Base-by-base conservation (phyloP, 345 rosid species). In the Populus deltoides region DNA sequence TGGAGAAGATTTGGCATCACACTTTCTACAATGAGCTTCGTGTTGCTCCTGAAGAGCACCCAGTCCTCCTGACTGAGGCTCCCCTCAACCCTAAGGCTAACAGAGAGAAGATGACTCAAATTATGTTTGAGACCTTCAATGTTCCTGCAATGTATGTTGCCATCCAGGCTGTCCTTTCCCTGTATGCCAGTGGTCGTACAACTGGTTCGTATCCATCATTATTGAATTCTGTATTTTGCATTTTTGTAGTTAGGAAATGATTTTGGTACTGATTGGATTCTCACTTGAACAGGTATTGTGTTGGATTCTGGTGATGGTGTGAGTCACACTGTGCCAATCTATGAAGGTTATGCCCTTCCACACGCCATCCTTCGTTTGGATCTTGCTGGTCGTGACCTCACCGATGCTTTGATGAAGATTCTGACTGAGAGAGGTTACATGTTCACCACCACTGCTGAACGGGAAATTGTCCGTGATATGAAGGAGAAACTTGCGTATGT, bases 401-500 rank as follows among this genome's bases (percentile, higher is more conserved):
- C 91, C 1, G 91, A 89, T 83, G 81, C 91, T 20, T 74, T 89
- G 81, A 89, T 89, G 90, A 89, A 89, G 85, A 89, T 89, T 75
- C 86, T 89, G 68, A 89, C 91, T 0, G 91, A 89, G 83, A 87
- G 91, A 83, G 91, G 91, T n/a, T 89, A 89, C 82, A 85, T 86
- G 88, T 89, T 89, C 82, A 89, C 91, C 83, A 89, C 91, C 79
- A 87, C 91, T 53, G 91, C 91, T 2, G 97, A 92, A 51, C 92
- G 94, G 85, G 97, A 92, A 90, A 92, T 92, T 85, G 97, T 92
- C 76, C 91, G 97, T 82, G 97, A 92, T 89, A 88, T 92, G 89
- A 92, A 92, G 88, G 97, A 89, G 80, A 89, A 89, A 79, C 91
- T 89, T 13, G 90, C 90, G 18, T 89, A 89, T n/a, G 88, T 89